Base-by-base conservation (phyloP, 257 asterid species). In the Solanum paucissectum region DNA sequence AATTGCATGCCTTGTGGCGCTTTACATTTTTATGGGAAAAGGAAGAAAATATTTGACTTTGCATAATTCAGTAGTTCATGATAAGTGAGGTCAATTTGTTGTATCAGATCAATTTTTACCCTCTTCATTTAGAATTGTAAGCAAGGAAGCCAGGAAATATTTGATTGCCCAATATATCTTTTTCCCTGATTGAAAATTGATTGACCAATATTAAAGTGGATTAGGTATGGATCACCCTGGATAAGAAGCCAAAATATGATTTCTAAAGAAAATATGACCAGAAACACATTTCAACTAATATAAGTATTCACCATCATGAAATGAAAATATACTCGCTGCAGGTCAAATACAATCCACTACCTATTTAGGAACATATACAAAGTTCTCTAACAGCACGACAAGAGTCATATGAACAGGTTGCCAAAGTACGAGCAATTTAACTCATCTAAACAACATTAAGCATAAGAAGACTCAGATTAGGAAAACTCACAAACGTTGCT, bases 401-500 rank as follows among this genome's bases (percentile, higher is more conserved):
- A 77, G 84, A 44, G 85, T 44, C 66, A 27, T 44, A 44, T 44
- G 40, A 79, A 46, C 40, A 79, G 27, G 5, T 44, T 79, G 40
- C 40, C 85, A 79, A 79, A 79, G 38, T 79, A 79, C 40, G 27
- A 79, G 27, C 16, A 79, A 46, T 79, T 79, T 79, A 9, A 8
- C 21, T 8, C 18, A 79, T 44, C 27, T 29, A 79, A 79, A 79
- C 27, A 79, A 46, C 16, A 25, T 25, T 27, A 79, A 25, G 87
- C 72, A 68, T 29, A 18, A 66, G 73, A 76, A 76, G 81, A 44
- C 69, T 38, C 62, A 34, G 69, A 62, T 20, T 69, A 52, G 49
- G 83, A 25, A 25, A 87, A 89, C 99, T 92, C 88, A 96, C 99
- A 95, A 42, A 68, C 89, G 88, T 86, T 94, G 95, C 91, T 91